Evolutionary conservation across 208 protist genomes (phyloP).

Genomic region (Dictyostelium gargantuum): DNA sequence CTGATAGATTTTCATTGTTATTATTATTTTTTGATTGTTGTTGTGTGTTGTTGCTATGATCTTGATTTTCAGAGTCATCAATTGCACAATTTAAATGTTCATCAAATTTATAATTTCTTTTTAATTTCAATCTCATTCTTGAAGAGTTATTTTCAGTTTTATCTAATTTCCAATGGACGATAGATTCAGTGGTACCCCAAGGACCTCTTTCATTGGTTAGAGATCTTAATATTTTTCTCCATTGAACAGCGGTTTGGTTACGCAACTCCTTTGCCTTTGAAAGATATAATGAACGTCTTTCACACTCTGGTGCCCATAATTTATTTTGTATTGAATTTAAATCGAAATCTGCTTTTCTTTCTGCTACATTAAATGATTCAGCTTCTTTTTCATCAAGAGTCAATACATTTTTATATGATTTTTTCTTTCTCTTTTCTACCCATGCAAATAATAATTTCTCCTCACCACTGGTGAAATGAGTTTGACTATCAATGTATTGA

Average conservation of each 20-base stretch:
- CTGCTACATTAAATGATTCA: not conserved
- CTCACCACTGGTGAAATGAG: not conserved
- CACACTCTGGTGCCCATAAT: not conserved
- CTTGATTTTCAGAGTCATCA: not conserved
- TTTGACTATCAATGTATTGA: not conserved
- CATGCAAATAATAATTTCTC: not conserved
- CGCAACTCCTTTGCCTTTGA: not conserved
- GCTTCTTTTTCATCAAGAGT: conserved; percentile 27
- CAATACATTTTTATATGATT: not conserved
- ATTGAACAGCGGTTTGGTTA: not conserved
- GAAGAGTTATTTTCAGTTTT: conserved; percentile 66
- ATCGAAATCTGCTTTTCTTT: conserved; percentile 17
- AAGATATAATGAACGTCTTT: not conserved
- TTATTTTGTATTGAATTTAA: not conserved
- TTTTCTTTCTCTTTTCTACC: conserved; percentile 12
- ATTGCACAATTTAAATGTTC: conserved; percentile 54
- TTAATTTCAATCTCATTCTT: conserved; percentile 70
- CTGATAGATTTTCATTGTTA: not conserved
- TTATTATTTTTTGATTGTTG: not conserved
- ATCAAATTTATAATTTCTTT: conserved; percentile 76
- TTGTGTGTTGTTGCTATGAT: not conserved
- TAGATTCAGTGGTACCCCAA: conserved; percentile 47
- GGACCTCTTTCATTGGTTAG: conserved; percentile 71
- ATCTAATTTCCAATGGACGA: conserved; percentile 73
- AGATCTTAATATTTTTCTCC: conserved; percentile 19